phyloP scores from a whole-genome alignment of 192 early-diverging fungal species.

The Cladochytrium replicatum region DNA sequence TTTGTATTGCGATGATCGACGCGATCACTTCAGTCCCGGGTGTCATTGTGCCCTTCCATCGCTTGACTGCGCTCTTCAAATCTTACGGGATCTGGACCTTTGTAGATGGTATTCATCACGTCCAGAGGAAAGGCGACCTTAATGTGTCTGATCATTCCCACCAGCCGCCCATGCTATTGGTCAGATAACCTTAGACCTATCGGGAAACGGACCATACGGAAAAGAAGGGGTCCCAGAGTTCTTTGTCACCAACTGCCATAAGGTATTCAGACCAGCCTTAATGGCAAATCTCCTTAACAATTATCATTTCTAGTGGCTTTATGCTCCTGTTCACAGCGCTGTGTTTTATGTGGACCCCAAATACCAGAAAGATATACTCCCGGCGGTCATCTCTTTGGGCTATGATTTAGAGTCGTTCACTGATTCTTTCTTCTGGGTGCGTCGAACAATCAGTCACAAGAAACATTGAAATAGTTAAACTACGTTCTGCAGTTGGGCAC shows the following conservation, averaged over 20 bases:
- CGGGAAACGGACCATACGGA: no score
- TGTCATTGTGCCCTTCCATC: conserved; percentile 34
- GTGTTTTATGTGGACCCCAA: conserved; percentile 42
- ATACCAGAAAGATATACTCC: conserved; percentile 40
- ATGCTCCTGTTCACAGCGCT: conserved; percentile 39
- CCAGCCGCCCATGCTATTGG: conserved; percentile 62
- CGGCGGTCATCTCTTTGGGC: conserved; percentile 25
- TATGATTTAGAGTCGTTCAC: no score
- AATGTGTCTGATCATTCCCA: no score
- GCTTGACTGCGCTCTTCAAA: conserved; percentile 23
- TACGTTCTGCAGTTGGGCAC: no score
- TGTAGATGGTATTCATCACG: no score
- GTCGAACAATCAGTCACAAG: no score
- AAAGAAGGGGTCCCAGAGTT: conserved; percentile 38
- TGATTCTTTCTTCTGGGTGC: no score
- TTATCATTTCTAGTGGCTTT: no score
- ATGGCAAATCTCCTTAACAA: no score
- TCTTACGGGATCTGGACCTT: conserved; percentile 42
- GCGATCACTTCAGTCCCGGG: conserved; percentile 46
- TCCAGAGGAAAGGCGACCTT: no score
- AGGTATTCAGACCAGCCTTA: no score
- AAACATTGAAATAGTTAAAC: no score
- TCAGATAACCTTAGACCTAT: conserved; percentile 52
- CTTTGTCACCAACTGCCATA: conserved; percentile 58
- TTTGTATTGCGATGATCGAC: conserved; percentile 43